Base-by-base conservation (phyloP, 2,329 filamentous ascomycete genomes). In the Xylaria hypoxylon region DNA sequence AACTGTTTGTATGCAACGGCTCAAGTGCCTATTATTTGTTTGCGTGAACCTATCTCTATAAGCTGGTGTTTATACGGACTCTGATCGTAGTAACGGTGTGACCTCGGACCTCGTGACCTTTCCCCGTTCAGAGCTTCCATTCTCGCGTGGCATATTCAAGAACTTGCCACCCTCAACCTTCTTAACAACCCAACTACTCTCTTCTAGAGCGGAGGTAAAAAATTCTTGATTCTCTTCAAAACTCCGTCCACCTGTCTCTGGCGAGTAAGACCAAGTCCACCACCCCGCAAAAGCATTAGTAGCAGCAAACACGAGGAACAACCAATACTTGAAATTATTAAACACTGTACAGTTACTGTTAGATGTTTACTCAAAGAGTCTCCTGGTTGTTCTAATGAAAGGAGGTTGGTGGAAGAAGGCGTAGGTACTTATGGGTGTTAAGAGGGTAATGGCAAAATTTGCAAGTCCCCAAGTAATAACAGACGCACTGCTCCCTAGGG, bases 151-250 rank as follows among this genome's bases (percentile, higher is more conserved):
- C 70, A 76, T 70, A 24, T 22, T 13, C 13, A 73, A 59, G 42
- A 72, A 89, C 68, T 83, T 84, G 2, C 87, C 87, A 0, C 81
- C 80, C 42, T 81, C 78, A 6, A 89, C 83, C 66, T 82, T 84
- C 26, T 72, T 74, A 1, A 89, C 87, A 31, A 79, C 76, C 87
- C 87, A 90, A 3, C 78, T 84, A 3, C 80, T 80, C 2, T 80
- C 80, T 51, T 86, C 79, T 50, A 77, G 78, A 2, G 87, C 86
- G 64, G 83, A 81, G 58, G 80, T 78, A 71, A 89, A 89, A 76
- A 88, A 89, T 59, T 82, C 78, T 73, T 87, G 84, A 68, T 89
- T 89, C 70, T 88, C 86, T 67, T 88, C 86, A 67, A 89, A 89
- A 55, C 82, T 85, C 28, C 87, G 74, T 0, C 86, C 85, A 0